Percentiles rank a stretch among this genome's conserved stretches.
Conservation (phyloP, 306 rosid genomes). For the Luffa acutangula region DNA sequence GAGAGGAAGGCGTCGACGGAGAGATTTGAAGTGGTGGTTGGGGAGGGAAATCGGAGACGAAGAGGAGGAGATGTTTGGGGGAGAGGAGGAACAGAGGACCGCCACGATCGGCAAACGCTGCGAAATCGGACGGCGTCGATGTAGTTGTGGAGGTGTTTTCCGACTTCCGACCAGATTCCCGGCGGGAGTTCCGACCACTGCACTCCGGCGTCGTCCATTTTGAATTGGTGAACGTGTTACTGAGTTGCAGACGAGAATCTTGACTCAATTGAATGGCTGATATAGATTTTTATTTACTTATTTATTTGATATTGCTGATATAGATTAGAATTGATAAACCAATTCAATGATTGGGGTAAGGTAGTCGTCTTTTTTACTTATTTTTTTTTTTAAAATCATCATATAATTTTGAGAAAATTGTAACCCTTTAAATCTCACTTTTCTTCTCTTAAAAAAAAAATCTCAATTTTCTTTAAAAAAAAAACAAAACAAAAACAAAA, state of each 20-base stretch:
- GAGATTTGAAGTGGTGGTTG: background rate
- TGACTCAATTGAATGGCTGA: background rate
- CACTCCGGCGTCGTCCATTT: slow-evolving; percentile 1
- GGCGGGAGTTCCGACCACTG: slow-evolving; percentile 25
- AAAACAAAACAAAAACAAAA: too few species aligned
- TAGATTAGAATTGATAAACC: too few species aligned
- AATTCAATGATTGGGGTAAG: too few species aligned
- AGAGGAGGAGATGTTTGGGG: background rate
- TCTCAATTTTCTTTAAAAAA: too few species aligned
- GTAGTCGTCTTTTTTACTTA: too few species aligned
- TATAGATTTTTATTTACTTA: too few species aligned
- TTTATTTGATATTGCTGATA: too few species aligned
- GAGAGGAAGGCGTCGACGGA: slow-evolving; percentile 10
- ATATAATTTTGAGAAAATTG: too few species aligned
- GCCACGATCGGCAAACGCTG: slow-evolving; percentile 33
- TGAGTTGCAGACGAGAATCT: background rate
- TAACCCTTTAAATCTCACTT: too few species aligned
- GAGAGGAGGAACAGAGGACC: slow-evolving; percentile 16
- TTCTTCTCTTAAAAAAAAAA: too few species aligned
- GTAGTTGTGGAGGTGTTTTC: slow-evolving; percentile 5
- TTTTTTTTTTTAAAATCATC: too few species aligned
- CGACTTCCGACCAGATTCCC: slow-evolving; percentile 22
- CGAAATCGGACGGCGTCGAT: slow-evolving; percentile 32
- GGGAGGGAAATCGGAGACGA: slow-evolving; percentile 13
- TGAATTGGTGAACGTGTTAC: background rate